phyloP scores from a whole-genome alignment of 2,329 filamentous ascomycete species.

The Verticillium albo-atrum region DNA sequence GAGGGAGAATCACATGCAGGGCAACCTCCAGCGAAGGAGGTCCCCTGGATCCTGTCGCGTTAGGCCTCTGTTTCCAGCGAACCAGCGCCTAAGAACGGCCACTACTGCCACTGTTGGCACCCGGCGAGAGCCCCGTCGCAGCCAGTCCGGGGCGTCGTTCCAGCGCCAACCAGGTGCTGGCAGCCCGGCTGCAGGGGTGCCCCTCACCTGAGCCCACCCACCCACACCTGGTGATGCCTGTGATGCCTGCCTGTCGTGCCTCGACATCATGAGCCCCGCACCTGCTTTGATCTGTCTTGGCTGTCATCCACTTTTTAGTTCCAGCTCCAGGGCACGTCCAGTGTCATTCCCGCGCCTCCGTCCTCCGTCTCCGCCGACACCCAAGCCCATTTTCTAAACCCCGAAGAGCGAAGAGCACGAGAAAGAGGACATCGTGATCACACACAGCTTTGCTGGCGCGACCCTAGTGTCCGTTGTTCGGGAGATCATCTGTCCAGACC shows the following conservation, averaged over 20 bases:
- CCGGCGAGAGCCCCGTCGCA: neutral
- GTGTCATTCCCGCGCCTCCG: neutral
- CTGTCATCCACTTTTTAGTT: too few relatives aligned
- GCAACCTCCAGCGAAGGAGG: neutral
- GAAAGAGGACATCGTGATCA: neutral
- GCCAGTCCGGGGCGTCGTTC: neutral
- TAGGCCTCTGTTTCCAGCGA: neutral
- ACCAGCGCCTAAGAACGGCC: neutral
- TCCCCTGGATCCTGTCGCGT: neutral
- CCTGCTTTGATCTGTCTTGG: too few relatives aligned
- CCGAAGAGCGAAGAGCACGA: neutral
- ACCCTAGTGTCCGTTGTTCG: neutral
- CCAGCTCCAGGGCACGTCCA: neutral
- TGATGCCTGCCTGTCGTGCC: neutral
- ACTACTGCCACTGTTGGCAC: neutral
- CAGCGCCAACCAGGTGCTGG: neutral
- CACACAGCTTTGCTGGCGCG: neutral
- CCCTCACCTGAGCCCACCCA: neutral
- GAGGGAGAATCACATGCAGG: neutral
- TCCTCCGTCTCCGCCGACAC: neutral
- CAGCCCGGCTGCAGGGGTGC: neutral
- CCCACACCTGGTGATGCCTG: too few relatives aligned
- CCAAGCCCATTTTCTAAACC: neutral
- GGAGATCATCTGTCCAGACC: neutral
- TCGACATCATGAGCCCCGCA: neutral